Base-by-base conservation (phyloP, 768 basidiomycete genomes). In the Xerocomellus dryophilus region DNA sequence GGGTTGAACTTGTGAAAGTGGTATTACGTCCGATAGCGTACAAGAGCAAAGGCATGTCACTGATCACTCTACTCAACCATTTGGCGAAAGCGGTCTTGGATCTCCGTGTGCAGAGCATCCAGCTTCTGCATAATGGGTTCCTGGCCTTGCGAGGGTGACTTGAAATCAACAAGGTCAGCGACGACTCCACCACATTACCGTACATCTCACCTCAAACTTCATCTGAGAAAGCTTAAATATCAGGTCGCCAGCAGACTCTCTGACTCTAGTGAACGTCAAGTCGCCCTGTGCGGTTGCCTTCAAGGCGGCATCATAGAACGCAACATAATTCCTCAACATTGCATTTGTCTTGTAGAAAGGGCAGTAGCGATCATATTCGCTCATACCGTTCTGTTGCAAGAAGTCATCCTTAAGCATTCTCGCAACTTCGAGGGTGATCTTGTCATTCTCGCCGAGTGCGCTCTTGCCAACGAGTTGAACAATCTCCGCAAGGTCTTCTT, bases 391-490 rank as follows among this genome's bases (percentile, higher is more conserved):
- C 75, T 99, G 96, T 71, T 98, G 96, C 67, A 97, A 73, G 75
- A 93, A 96, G 71, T 95, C 93, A 57, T 97, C 95, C 78, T 98
- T 98, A 59, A 98, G 82, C 89, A 99, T 92, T 42, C 90, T 82
- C 17, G 95, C 96, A 32, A 98, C 93, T 67, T 98, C 97, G 34
- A 99, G 81, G 8, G 95, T 98, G 66, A 98, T 95, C 81, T 99
- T 99, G 74, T 99, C 97, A 65, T 81, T 85, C 72, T 99, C 97
- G 53, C 96, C 95, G 23, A 99, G 79, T 27, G 97, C 97, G 63
- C 89, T 92, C 80, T 99, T 99, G 46, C 97, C 97, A 61, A 99
- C 97, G n/a, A 99, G 81, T 68, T 99, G 97, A 25, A 99, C 97
- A 60, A 99, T 98, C 73, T 99, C 97, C 1, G 97, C 93, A 39